Percentiles rank a stretch among this genome's conserved stretches.
phyloP scores from a whole-genome alignment of 164 flowering plant species.

The Buxus sempervirens region DNA sequence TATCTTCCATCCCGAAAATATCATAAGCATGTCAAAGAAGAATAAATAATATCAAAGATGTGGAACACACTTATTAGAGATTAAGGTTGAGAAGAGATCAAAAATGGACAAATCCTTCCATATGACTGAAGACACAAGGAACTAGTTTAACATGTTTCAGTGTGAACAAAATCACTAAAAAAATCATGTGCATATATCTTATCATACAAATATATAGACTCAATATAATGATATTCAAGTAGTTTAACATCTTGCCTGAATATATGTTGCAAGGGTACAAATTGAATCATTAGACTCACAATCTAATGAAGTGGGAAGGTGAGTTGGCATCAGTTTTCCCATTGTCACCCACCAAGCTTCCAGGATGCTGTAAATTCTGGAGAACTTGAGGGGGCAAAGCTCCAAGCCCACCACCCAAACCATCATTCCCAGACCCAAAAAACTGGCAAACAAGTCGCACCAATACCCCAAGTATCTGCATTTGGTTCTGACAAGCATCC shows the following conservation, averaged over 20 bases:
- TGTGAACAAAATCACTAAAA: too few species aligned
- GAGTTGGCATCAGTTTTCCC: conserved; percentile 61
- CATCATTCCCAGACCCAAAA: conserved; percentile 62
- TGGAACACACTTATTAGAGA: too few species aligned
- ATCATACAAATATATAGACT: too few species aligned
- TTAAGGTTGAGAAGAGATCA: too few species aligned
- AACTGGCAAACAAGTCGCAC: conserved; percentile 64
- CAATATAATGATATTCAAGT: neutral
- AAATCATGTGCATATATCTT: too few species aligned
- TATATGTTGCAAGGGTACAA: neutral
- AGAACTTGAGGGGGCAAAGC: conserved; percentile 51
- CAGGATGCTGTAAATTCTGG: conserved; percentile 69
- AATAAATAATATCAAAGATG: too few species aligned
- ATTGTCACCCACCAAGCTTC: conserved; percentile 44
- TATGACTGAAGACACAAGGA: too few species aligned
- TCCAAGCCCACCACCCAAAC: conserved; percentile 54
- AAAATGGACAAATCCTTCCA: too few species aligned
- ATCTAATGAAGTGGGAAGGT: conserved; percentile 62
- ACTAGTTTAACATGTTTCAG: too few species aligned
- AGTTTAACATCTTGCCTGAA: neutral
- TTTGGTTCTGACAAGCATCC: conserved; percentile 79
- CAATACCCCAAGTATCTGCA: conserved; percentile 72
- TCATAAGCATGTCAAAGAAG: too few species aligned
- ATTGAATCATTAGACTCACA: conserved; percentile 7
- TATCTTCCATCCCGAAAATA: too few species aligned